Evolutionary conservation across 2,329 filamentous ascomycete species (phyloP).

Genomic region (Clonostachys byssicola): DNA sequence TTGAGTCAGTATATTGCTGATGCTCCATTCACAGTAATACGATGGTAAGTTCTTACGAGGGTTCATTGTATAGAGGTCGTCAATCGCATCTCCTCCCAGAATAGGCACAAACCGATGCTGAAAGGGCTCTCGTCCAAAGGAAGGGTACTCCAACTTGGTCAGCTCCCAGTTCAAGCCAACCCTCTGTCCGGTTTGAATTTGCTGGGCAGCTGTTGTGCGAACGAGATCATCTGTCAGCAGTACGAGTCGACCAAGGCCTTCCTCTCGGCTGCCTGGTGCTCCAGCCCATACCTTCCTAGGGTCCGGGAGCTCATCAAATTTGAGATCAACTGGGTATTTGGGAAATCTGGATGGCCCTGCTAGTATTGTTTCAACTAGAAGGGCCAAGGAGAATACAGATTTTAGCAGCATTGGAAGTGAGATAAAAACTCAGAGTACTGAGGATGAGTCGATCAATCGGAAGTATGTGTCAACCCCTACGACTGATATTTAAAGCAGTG

Average conservation of each 20-base stretch:
- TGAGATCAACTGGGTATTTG: too few relatives aligned
- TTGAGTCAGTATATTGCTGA: background rate
- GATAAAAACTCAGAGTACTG: too few relatives aligned
- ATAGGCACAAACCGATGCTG: constrained; percentile 44
- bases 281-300: constrained; percentile 42
- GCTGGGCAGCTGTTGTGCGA: constrained; percentile 37
- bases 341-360: too few relatives aligned
- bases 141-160: constrained; percentile 49
- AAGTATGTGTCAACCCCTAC: too few relatives aligned
- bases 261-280: constrained; percentile 36
- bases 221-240: constrained; percentile 51
- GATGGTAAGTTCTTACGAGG: constrained; percentile 17
- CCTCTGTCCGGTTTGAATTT: constrained; percentile 45
- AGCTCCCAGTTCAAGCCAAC: constrained; percentile 51
- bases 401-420: too few relatives aligned
- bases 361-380: too few relatives aligned
- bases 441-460: too few relatives aligned
- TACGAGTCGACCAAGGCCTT: constrained; percentile 45
- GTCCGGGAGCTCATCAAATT: constrained; percentile 29
- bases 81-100: constrained; percentile 39
- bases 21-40: background rate
- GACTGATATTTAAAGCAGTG: too few relatives aligned
- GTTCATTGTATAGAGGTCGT: constrained; percentile 45
- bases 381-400: too few relatives aligned
- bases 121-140: constrained; percentile 45